Base-by-base conservation (phyloP, 345 rosid genomes). In the Triadica sebifera region DNA sequence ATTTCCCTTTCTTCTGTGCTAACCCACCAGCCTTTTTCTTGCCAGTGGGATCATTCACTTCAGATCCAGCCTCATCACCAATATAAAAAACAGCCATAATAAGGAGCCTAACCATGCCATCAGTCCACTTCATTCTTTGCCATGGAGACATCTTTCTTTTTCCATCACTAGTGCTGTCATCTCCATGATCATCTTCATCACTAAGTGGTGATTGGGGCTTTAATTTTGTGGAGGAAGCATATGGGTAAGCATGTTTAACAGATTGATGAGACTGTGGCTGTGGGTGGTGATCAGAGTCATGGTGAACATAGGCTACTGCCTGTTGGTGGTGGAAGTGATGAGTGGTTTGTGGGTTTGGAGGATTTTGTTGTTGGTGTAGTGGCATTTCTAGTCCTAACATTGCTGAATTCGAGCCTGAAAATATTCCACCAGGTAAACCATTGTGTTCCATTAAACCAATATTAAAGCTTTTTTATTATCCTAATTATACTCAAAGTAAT, bases 71-170 rank as follows among this genome's bases (percentile, higher is more conserved):
- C 72, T 93, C 98, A 77, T 91, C 99, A 7, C 99, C 99, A 63
- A 95, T 93, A 76, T 93, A 95, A 77, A 83, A 90, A 0, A 95
- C 99, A 0, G 97, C 98, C 94, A 89, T 87, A 59, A 95, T 87
- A 39, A 95, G 80, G 19, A 95, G 82, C 79, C 81, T 86, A 43
- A 95, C 99, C 99, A 95, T 95, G 57, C 74, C 72, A 65, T 93
- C 98, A 29, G 97, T 95, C 98, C 99, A 95, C 78, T 95, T 95
- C 98, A 95, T 95, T 67, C 99, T 86, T 65, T 95, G 98, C 99
- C 99, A 95, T 1, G 85, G 97, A 39, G 97, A 91, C 2, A 80
- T 8, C 71, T 86, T 90, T 34, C 85, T 87, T 78, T 85, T 89
- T 12, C 84, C 87, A 63, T 87, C 93, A 66, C 83, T 87, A 5